Conservation (phyloP, 225 moss, liverwort and hornwort genomes). For the Physcomitrellopsis africana region DNA sequence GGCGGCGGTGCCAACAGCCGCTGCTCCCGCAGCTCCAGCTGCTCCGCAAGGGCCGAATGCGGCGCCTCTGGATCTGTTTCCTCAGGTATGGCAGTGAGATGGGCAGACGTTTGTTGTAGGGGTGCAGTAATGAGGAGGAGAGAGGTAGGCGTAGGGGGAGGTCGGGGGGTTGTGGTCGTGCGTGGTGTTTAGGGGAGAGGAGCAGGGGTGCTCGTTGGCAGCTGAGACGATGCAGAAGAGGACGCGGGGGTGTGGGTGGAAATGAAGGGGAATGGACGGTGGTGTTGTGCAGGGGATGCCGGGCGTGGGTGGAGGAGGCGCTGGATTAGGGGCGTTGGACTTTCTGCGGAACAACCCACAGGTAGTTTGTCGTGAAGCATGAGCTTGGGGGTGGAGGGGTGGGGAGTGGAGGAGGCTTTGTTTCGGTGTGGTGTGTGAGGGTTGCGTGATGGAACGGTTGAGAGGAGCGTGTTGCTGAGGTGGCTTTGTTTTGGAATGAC, state of each 20-base stretch:
- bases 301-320: conserved; percentile 75
- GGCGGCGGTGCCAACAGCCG: conserved; percentile 52
- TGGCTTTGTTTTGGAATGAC: not conserved
- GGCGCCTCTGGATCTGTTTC: conserved; percentile 92
- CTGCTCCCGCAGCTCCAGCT: conserved; percentile 49
- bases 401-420: too few species aligned
- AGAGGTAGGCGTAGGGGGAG: too few species aligned
- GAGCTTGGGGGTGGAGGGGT: too few species aligned
- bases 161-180: too few species aligned
- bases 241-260: too few species aligned
- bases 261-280: conserved; percentile 1
- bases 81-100: conserved; percentile 59
- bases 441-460: too few species aligned
- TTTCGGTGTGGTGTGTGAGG: too few species aligned
- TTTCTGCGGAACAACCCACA: conserved; percentile 91
- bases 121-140: too few species aligned
- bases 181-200: too few species aligned
- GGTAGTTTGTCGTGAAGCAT: conserved; percentile 32
- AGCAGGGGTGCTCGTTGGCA: too few species aligned
- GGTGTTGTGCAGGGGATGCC: conserved; percentile 74
- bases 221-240: too few species aligned
- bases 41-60: conserved; percentile 82
- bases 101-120: not conserved
- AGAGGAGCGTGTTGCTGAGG: too few species aligned
- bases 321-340: conserved; percentile 83